Conservation (phyloP, 1,139 yeast species). For the Suhomyces terraborum region DNA sequence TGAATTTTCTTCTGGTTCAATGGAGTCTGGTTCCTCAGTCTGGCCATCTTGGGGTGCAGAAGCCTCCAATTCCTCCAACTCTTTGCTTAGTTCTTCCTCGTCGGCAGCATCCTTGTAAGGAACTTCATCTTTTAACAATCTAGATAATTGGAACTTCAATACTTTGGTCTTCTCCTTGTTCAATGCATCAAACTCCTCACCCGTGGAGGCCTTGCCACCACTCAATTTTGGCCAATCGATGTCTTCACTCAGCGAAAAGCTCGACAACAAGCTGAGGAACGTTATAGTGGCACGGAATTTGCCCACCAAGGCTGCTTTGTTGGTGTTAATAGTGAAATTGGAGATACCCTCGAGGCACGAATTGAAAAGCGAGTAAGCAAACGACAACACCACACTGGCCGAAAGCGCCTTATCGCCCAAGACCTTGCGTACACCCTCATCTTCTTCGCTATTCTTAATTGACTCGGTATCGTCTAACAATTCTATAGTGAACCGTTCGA, state of each 20-base stretch:
- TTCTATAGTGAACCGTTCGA: conserved; percentile 57
- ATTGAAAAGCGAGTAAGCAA: conserved; percentile 63
- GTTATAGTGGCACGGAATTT: conserved; percentile 42
- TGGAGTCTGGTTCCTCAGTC: neutral
- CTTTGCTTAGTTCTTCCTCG: conserved; percentile 33
- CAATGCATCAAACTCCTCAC: conserved; percentile 29
- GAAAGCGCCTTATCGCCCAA: conserved; percentile 60
- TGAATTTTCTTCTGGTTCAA: neutral
- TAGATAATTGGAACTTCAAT: conserved; percentile 43
- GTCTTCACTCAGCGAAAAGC: conserved; percentile 32
- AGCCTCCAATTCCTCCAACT: conserved; percentile 16
- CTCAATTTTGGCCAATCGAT: conserved; percentile 37
- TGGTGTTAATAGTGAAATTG: conserved; percentile 27
- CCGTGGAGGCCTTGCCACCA: conserved; percentile 33
- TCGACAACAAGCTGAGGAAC: conserved; percentile 34
- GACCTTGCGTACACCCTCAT: conserved; percentile 40
- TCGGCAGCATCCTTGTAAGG: conserved; percentile 27
- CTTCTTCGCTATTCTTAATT: conserved; percentile 40
- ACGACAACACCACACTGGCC: conserved; percentile 58
- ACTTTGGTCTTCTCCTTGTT: conserved; percentile 40
- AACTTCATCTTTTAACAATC: conserved; percentile 42
- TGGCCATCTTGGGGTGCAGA: neutral
- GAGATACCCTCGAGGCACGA: conserved; percentile 38
- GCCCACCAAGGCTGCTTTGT: conserved; percentile 30
- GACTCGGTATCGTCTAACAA: conserved; percentile 68